A percentile compares a stretch with the other conserved stretches of the same genome.
Evolutionary conservation across 2,329 filamentous ascomycete species (phyloP).

Genomic region (Colletotrichum cereale): DNA sequence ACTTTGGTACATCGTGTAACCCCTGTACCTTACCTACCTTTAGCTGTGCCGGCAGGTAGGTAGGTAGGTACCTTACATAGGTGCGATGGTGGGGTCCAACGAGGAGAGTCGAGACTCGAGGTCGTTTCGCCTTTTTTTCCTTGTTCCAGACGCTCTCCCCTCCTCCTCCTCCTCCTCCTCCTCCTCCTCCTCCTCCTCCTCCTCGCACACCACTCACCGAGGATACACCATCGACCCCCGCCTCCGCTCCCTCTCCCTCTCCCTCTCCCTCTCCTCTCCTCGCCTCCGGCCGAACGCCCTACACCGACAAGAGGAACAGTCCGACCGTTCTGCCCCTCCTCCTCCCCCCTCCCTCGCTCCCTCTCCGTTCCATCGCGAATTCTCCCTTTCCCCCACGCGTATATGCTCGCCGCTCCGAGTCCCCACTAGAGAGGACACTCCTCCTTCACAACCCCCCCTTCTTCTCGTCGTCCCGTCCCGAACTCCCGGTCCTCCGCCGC

Average conservation of each 20-base stretch:
- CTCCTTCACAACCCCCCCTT: not conserved
- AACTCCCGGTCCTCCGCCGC: conserved; percentile 1
- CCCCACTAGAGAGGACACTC: not conserved
- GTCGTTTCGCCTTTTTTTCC: conserved; percentile 28
- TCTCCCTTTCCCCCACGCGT: not conserved
- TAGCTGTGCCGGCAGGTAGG: too few relatives aligned
- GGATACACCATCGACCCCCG: conserved; percentile 17
- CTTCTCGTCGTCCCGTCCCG: conserved; percentile 5
- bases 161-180: not conserved
- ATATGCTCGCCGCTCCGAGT: not conserved
- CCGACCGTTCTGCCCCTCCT: not conserved
- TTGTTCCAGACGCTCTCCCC: conserved; percentile 3
- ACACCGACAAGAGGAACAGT: conserved; percentile 1
- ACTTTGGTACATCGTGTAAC: too few relatives aligned
- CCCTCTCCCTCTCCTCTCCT: not conserved
- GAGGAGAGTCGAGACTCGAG: conserved; percentile 23
- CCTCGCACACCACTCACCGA: conserved; percentile 15
- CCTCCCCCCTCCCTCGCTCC: not conserved
- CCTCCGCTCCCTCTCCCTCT: not conserved
- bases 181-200: not conserved
- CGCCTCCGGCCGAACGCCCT: not conserved
- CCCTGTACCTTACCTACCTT: too few relatives aligned
- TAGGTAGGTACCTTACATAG: not conserved
- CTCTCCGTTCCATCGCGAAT: not conserved
- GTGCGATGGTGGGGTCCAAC: conserved; percentile 28